These are phyloP conservation scores for Apiotrichum domesticum DNA, from an alignment of 1,284 basidiomycete genomes.

Conservation along the genomic window DNA sequence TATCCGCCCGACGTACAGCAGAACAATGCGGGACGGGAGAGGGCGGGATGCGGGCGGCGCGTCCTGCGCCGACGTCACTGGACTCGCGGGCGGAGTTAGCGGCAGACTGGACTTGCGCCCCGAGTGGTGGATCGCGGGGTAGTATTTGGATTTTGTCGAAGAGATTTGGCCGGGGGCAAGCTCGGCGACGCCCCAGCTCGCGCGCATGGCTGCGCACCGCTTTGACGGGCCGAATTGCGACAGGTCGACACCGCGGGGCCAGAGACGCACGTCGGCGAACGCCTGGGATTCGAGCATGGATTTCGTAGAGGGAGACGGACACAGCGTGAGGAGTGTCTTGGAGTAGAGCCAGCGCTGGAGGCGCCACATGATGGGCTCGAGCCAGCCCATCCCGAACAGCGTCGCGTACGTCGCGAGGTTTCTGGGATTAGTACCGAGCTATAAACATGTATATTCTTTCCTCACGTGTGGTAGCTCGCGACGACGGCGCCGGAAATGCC, in stretches of 20 bases:
- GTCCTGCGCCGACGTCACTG: slow-evolving; percentile 20
- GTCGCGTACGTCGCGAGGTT: slow-evolving; percentile 55
- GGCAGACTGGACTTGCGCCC: slow-evolving; percentile 35
- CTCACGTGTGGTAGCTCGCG: slow-evolving; percentile 53
- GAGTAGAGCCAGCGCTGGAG: slow-evolving; percentile 45
- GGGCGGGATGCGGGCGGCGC: background rate
- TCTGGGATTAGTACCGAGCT: slow-evolving; percentile 14
- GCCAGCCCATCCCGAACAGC: slow-evolving; percentile 52
- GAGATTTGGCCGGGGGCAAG: slow-evolving; percentile 2
- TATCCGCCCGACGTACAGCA: slow-evolving; percentile 46
- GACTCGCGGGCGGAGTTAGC: slow-evolving; percentile 40
- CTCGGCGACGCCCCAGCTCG: slow-evolving; percentile 48
- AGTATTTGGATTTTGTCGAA: slow-evolving; percentile 3
- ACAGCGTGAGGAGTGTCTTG: slow-evolving; percentile 49
- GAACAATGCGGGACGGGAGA: slow-evolving; percentile 30
- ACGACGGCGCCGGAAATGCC: slow-evolving; percentile 50
- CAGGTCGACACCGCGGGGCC: slow-evolving; percentile 52
- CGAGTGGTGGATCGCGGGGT: slow-evolving; percentile 35
- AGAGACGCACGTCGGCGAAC: slow-evolving; percentile 52
- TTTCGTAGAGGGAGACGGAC: slow-evolving; percentile 52
- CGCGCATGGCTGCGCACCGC: slow-evolving; percentile 47
- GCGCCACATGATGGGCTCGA: slow-evolving; percentile 49
- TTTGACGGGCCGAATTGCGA: slow-evolving; percentile 47
- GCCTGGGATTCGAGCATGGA: slow-evolving; percentile 50
- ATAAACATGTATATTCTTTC: background rate